These are phyloP conservation scores for Castanospermum australe DNA, from an alignment of 306 rosid species.

Conservation along the genomic window DNA sequence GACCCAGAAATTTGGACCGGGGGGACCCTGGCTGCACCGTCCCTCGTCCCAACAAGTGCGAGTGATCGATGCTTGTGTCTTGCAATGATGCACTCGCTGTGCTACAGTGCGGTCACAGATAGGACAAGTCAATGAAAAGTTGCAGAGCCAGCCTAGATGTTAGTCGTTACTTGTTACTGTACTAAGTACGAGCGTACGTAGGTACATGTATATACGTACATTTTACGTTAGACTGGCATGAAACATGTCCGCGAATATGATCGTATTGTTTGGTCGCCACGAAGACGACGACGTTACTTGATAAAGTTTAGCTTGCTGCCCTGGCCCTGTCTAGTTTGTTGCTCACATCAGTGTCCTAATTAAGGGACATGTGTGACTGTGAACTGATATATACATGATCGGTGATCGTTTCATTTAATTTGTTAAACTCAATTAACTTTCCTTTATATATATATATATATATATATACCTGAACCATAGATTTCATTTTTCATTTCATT, in stretches of 20 bases:
- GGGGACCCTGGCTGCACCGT: conserved; percentile 35
- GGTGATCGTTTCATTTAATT: not conserved
- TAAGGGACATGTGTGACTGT: not conserved
- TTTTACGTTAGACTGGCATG: not conserved
- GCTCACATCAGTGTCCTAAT: conserved; percentile 9
- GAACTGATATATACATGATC: not conserved
- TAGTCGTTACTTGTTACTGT: too few species aligned
- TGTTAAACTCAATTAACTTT: not conserved
- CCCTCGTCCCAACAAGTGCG: conserved; percentile 38
- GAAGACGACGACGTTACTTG: too few species aligned
- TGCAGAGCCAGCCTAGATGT: not conserved
- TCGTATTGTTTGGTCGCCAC: too few species aligned
- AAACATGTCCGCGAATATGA: conserved; percentile 32
- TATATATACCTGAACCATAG: too few species aligned
- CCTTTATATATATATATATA: too few species aligned
- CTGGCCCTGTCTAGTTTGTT: not conserved
- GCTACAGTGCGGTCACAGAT: not conserved
- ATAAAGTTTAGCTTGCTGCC: conserved; percentile 10
- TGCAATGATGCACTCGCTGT: too few species aligned
- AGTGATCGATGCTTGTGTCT: not conserved
- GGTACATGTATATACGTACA: not conserved
- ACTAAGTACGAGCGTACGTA: not conserved
- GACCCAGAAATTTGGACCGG: conserved; percentile 35
- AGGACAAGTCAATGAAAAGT: conserved; percentile 31
- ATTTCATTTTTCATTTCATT: not conserved